Conservation (phyloP, 2,329 filamentous ascomycete species). For the Fragosphaeria purpurea region DNA sequence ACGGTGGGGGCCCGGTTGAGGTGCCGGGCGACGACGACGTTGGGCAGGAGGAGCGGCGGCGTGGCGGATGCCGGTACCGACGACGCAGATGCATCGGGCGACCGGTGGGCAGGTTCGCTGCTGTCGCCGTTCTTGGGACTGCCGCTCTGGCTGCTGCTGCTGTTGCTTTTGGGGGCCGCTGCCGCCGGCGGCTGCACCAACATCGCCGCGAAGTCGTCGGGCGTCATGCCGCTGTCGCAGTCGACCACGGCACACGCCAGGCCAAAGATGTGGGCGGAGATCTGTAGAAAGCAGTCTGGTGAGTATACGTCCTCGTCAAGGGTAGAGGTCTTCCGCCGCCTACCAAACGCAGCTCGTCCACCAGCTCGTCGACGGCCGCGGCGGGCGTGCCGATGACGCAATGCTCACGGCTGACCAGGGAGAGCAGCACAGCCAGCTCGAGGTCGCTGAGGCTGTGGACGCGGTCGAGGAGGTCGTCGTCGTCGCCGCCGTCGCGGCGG, state of each 20-base stretch:
- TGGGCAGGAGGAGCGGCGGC: conserved; percentile 48
- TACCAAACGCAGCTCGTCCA: conserved; percentile 64
- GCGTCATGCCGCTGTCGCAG: conserved; percentile 61
- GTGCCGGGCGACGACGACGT: conserved; percentile 73
- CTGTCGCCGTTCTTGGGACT: too few relatives aligned
- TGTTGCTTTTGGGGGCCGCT: conserved; percentile 22
- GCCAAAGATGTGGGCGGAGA: conserved; percentile 61
- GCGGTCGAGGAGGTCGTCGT: conserved; percentile 52
- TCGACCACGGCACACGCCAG: conserved; percentile 60
- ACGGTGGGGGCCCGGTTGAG: conserved; percentile 62
- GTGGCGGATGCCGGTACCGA: conserved; percentile 6
- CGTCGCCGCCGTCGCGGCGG: too few relatives aligned
- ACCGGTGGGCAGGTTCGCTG: too few relatives aligned
- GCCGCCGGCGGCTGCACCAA: conserved; percentile 42
- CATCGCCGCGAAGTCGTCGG: conserved; percentile 69
- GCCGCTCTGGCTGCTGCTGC: conserved; percentile 9
- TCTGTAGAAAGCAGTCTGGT: too few relatives aligned
- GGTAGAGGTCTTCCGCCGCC: too few relatives aligned
- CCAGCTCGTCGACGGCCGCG: conserved; percentile 54
- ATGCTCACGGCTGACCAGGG: conserved; percentile 72
- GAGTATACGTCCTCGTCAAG: too few relatives aligned
- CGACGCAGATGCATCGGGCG: conserved; percentile 12
- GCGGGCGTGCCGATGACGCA: conserved; percentile 72
- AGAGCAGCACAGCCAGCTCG: conserved; percentile 76
- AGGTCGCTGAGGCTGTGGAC: conserved; percentile 76